Percentiles rank a stretch among this genome's conserved stretches.
Evolutionary conservation across 2,329 filamentous ascomycete genomes (phyloP).

Genomic region (Aplosporella prunicola): DNA sequence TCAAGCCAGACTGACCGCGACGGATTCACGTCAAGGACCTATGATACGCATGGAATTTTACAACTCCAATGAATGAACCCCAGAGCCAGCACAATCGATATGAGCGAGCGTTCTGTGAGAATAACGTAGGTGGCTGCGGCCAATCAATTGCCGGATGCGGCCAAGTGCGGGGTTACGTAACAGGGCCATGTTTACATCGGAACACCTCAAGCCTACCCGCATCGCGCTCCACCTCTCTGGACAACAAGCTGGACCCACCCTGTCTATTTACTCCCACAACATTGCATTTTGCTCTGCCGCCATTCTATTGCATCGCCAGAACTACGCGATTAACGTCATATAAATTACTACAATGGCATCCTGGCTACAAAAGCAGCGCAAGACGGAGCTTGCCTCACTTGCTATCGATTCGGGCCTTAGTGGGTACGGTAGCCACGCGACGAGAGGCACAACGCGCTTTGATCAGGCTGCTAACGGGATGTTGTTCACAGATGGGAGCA

Average conservation of each 20-base stretch:
- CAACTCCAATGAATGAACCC: no score
- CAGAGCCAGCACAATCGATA: no score
- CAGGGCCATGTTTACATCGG: no score
- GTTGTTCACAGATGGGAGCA: constrained; percentile 50
- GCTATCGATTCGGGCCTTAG: constrained; percentile 61
- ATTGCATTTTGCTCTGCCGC: constrained; percentile 1
- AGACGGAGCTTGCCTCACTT: constrained; percentile 66
- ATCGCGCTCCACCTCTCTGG: not conserved
- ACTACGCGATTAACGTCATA: constrained; percentile 5
- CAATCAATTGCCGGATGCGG: no score
- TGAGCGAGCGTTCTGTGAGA: no score
- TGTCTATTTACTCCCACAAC: constrained; percentile 3
- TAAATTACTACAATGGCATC: constrained; percentile 49
- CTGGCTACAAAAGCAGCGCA: constrained; percentile 75
- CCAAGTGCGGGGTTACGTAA: no score
- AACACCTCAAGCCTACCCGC: constrained; percentile 5
- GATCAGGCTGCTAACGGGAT: constrained; percentile 14
- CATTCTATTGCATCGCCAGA: constrained; percentile 8
- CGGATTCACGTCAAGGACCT: no score
- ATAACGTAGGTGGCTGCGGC: no score
- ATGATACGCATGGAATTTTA: no score
- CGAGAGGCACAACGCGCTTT: constrained; percentile 3
- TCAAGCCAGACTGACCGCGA: no score
- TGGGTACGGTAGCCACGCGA: constrained; percentile 49
- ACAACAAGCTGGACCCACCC: constrained; percentile 2